Base-by-base conservation (phyloP, 805 yeast genomes). In the Myxozyma monticola region DNA sequence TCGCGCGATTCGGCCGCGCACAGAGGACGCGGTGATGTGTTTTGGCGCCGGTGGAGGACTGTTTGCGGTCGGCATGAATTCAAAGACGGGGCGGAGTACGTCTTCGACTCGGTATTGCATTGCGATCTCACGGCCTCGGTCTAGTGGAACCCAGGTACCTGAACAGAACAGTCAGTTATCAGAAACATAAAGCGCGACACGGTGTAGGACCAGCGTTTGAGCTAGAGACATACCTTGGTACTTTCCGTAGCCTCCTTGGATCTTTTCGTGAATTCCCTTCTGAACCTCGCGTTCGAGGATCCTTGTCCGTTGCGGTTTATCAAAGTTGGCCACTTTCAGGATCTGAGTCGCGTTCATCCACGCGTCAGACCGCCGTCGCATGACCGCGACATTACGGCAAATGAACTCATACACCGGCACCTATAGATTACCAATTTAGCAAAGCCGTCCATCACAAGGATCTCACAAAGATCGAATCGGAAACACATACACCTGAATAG, bases 291-390 rank as follows among this genome's bases (percentile, higher is more conserved):
- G 81, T 66, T 90, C 98, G 60, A 90, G 76, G 55, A 90, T 88
- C 61, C 95, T 83, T 17, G 97, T 90, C 59, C 98, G 73, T 67
- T 86, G 88, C 1, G 97, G 96, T 69, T 90, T 90, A 54, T 96
- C 95, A 67, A 89, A 89, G 65, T 86, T 84, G 40, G 97, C 96
- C 37, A 91, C 90, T 67, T 91, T 91, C 55, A 91, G 74, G 41
- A 91, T 88, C 66, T 91, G 98, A 22, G 98, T 91, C 10, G 98
- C 98, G 69, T 91, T 91, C 52, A 93, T 88, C 98, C 98, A 93
- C 60, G 90, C 86, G 66, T 93, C 99, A 42, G 78, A 75, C 54
- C 87, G 83, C 50, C 98, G 76, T 61, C 98, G 79, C 98, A 93
- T 93, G 45, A 86, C 76, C 22, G 88, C 86, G 30, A 84, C 84